Evolutionary conservation across 352 stramenopile genomes (phyloP).

Genomic region (Globisporangium cylindrosporum): DNA sequence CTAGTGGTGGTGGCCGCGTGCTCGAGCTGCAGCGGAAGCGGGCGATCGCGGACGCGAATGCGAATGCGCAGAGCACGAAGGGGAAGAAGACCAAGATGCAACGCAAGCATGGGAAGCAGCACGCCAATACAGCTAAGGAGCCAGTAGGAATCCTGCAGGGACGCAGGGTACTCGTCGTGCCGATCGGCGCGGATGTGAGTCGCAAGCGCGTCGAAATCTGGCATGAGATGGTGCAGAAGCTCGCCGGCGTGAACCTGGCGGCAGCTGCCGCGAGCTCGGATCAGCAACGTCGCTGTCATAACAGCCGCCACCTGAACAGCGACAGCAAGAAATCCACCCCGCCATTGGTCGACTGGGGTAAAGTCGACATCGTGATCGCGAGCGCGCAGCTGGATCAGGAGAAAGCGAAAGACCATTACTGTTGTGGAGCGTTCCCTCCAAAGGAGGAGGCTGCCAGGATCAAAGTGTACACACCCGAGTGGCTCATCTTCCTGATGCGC

Average conservation of each 20-base stretch:
- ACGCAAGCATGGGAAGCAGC: conserved; percentile 20
- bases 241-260: conserved; percentile 34
- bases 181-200: conserved; percentile 62
- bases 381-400: conserved; percentile 41
- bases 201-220: conserved; percentile 64
- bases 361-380: conserved; percentile 44
- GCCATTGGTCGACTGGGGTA: conserved; percentile 33
- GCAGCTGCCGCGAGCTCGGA: background rate
- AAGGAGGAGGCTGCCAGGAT: conserved; percentile 18
- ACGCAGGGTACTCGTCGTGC: conserved; percentile 46
- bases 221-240: conserved; percentile 46
- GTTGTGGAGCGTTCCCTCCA: conserved; percentile 32
- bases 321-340: background rate
- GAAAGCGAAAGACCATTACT: conserved; percentile 31
- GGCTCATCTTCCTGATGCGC: conserved; percentile 52
- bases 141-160: conserved; percentile 25
- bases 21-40: background rate
- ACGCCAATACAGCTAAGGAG: background rate
- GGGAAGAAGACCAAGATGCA: conserved; percentile 2
- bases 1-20: background rate
- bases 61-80: background rate
- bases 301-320: background rate
- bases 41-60: background rate
- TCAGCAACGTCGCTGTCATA: background rate
- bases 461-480: conserved; percentile 53